A percentile compares a stretch with the other conserved stretches of the same genome.
phyloP scores from a whole-genome alignment of 495 filamentous ascomycete species.

The Podospora sp. region DNA sequence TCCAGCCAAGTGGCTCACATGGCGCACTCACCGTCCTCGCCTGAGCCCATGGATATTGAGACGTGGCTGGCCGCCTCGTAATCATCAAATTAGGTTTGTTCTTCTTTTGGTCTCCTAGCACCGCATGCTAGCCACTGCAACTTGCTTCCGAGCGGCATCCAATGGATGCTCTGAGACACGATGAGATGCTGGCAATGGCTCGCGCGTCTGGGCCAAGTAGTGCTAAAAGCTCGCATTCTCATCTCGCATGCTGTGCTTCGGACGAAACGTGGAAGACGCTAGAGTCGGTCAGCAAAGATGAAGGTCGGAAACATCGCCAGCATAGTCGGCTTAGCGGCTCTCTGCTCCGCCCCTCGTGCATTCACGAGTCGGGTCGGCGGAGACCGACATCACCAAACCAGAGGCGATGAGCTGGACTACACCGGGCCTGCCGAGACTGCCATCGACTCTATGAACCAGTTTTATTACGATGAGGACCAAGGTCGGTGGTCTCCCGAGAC shows the following conservation, averaged over 20 bases:
- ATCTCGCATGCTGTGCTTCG: neutral
- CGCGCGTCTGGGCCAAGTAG: neutral
- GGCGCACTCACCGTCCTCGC: neutral
- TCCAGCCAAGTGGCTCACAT: too few species aligned
- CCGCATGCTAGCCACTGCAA: neutral
- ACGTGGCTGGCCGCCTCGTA: neutral
- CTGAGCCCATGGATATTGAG: neutral
- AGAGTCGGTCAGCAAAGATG: neutral
- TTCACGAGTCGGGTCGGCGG: neutral
- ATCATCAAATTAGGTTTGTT: neutral
- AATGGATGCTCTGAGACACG: neutral
- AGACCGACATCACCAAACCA: neutral
- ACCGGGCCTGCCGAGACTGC: slow-evolving; percentile 29
- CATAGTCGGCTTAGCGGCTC: neutral
- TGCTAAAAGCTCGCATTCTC: neutral
- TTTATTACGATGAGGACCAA: slow-evolving; percentile 35
- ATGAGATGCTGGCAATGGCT: neutral
- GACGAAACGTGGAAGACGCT: neutral
- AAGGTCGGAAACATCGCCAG: neutral
- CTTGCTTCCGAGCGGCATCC: neutral
- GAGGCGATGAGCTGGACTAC: slow-evolving; percentile 14
- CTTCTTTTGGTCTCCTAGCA: neutral
- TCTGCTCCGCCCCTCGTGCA: neutral
- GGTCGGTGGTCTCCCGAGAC: slow-evolving; percentile 41
- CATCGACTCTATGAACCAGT: slow-evolving; percentile 44